A percentile compares a stretch with the other conserved stretches of the same genome.
Evolutionary conservation across 164 flowering plant genomes (phyloP).

Genomic region (Stephania yunnanensis): DNA sequence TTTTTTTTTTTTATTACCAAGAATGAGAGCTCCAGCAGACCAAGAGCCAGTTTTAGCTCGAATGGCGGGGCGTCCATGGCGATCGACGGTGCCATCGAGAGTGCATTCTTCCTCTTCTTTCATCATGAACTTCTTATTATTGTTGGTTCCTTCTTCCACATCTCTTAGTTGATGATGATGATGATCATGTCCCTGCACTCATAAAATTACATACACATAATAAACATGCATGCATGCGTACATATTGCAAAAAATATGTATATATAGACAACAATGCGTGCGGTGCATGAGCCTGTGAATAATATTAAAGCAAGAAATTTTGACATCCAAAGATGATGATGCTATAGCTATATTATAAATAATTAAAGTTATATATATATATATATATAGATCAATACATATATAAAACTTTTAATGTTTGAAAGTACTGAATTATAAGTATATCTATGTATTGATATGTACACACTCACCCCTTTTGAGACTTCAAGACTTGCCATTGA

Average conservation of each 20-base stretch:
- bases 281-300: background rate
- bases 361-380: no score
- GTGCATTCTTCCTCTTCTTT: slow-evolving; percentile 36
- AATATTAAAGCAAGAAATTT: background rate
- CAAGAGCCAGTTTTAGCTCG: slow-evolving; percentile 60
- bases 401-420: no score
- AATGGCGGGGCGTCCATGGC: slow-evolving; percentile 69
- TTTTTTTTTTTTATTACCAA: slow-evolving; percentile 37
- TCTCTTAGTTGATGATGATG: slow-evolving; percentile 18
- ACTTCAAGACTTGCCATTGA: slow-evolving; percentile 44
- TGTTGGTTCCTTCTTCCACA: slow-evolving; percentile 3
- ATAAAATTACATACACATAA: background rate
- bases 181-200: slow-evolving; percentile 23
- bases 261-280: background rate
- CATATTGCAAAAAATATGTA: background rate
- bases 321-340: background rate
- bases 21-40: slow-evolving; percentile 68
- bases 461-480: slow-evolving; percentile 35
- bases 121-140: slow-evolving; percentile 3
- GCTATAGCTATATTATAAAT: no score
- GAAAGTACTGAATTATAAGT: no score
- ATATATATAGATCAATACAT: no score
- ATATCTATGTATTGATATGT: no score
- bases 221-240: background rate
- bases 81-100: slow-evolving; percentile 75